Evolutionary conservation across 805 yeast species (phyloP), one percentile per base, ranked within the genome.

Genomic region (Starmerella ratchasimensis): DNA sequence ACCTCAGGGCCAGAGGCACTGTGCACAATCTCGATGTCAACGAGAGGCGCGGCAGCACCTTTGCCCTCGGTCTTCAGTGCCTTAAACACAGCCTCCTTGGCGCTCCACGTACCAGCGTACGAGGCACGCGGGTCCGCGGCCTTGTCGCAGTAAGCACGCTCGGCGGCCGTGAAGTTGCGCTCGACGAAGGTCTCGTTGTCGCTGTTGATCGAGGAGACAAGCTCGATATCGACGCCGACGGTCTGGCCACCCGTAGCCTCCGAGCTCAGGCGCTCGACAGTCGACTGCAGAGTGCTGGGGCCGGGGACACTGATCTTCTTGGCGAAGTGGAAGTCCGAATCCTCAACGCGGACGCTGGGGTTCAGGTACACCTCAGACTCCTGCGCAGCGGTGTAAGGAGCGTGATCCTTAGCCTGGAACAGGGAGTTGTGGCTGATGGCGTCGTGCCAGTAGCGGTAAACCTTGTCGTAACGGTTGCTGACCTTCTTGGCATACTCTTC

Each of bases 11-110:
- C 93, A 38, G 86, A 86, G 39, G 74, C 74, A 26, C 63, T 59
- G 53, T 88, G 77, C 21, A 65, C 52, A 52, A 90, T 81, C 65
- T 88, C 97, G 61, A 90, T 93, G 43, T 83, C 94, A 58, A 71
- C 73, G 64, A 90, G 70, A 24, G 93, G 68, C 27, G 98, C 97
- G 44, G 97, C 98, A 13, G 88, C 95, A 43, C 99, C 99, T 57
- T 76, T 72, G 33, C 93, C 75, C 55, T 72, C 71, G 45, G 82
- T 93, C 44, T 90, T 86, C 55, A 90, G 68, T 15, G 94, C 81
- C 67, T 90, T 90, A 76, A 90, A 90, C 25, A 86, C 96, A 30
- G 99, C 98, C 66, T 90, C 99, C 65, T 90, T 90, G 31, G 98
- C 98, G 22, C 95, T 82, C 99, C 99, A 90, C 31, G 93, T 80